Conservation (phyloP, 352 stramenopile species). For the Phytophthora sojae region DNA sequence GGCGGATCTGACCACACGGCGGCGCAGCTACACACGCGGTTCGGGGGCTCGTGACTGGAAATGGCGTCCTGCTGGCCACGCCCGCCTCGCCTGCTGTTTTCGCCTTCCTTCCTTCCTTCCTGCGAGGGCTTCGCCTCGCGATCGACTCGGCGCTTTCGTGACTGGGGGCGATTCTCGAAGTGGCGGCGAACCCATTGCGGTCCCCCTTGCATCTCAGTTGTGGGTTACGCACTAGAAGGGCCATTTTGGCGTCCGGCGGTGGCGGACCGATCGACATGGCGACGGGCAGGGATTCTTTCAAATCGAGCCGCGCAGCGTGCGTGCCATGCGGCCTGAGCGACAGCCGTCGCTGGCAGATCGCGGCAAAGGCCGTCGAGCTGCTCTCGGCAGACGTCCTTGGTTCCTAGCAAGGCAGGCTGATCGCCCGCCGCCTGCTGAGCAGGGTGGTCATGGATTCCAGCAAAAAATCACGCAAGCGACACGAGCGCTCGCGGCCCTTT, state of each 20-base stretch:
- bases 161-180: background rate
- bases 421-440: too few relatives aligned
- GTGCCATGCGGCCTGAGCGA: background rate
- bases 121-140: background rate
- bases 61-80: background rate
- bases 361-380: background rate
- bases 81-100: background rate
- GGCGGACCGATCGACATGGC: too few relatives aligned
- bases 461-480: background rate
- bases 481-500: background rate
- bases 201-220: background rate
- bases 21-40: constrained; percentile 3
- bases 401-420: too few relatives aligned
- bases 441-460: background rate
- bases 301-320: background rate
- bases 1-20: constrained; percentile 16
- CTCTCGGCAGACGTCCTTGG: background rate
- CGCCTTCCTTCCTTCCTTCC: too few relatives aligned
- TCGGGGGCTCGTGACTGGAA: background rate
- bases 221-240: background rate
- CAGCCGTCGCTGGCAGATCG: background rate
- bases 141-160: background rate
- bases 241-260: background rate
- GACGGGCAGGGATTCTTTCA: background rate
- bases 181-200: background rate